phyloP scores from a whole-genome alignment of 78 protist species.

The Anaeramoeba flamelloides region DNA sequence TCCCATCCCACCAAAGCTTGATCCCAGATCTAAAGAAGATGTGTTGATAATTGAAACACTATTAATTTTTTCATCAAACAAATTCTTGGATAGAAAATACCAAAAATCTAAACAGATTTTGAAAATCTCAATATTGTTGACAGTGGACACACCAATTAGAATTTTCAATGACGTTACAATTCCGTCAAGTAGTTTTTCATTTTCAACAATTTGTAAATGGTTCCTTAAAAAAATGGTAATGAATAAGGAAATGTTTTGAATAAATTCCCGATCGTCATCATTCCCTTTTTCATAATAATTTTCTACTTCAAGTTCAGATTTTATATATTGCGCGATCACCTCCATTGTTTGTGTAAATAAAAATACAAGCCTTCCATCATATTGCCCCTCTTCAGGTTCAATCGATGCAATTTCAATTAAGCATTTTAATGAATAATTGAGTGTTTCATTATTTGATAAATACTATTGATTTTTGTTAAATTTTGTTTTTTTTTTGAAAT shows the following conservation, averaged over 20 bases:
- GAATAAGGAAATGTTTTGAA: slow-evolving; percentile 53
- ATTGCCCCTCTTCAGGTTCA: not conserved
- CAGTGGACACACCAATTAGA: too few species aligned
- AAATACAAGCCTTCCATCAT: not conserved
- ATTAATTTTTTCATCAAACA: slow-evolving; percentile 8
- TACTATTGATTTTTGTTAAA: too few species aligned
- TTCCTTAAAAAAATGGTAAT: slow-evolving; percentile 49
- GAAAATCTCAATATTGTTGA: slow-evolving; percentile 74
- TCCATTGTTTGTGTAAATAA: not conserved
- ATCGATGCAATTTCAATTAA: not conserved
- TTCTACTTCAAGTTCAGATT: not conserved
- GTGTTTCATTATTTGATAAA: not conserved
- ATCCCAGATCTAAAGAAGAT: not conserved
- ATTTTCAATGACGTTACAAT: too few species aligned
- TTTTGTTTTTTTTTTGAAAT: too few species aligned
- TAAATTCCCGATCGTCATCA: slow-evolving; percentile 18
- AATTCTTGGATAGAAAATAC: slow-evolving; percentile 31
- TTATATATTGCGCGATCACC: not conserved
- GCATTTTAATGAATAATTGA: not conserved
- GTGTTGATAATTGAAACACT: not conserved
- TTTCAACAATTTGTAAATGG: slow-evolving; percentile 47
- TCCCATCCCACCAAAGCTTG: too few species aligned
- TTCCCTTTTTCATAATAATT: not conserved
- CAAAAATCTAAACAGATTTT: slow-evolving; percentile 90
- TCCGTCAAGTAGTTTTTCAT: too few species aligned